Evolutionary conservation across 306 rosid species (phyloP).

Genomic region (Elaeagnus macrophylla): DNA sequence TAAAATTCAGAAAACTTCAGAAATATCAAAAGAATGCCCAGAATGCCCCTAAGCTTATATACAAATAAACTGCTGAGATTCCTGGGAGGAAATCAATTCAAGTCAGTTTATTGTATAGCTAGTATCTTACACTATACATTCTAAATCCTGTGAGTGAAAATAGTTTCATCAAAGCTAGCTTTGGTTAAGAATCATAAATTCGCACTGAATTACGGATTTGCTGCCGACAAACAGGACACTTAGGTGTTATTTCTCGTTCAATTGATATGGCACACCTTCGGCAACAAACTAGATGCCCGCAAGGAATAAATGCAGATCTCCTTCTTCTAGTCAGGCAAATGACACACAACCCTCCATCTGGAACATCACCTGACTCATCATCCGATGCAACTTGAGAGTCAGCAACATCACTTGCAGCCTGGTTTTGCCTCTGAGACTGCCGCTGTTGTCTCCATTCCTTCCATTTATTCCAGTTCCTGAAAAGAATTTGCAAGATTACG

Average conservation of each 20-base stretch:
- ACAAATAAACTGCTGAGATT: too few species aligned
- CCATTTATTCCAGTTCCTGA: constrained; percentile 88
- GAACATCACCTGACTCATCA: constrained; percentile 51
- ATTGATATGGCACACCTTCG: constrained; percentile 60
- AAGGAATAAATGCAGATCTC: constrained; percentile 76
- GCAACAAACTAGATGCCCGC: constrained; percentile 90
- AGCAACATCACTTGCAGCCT: constrained; percentile 15
- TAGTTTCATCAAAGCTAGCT: too few species aligned
- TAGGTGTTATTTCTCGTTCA: constrained; percentile 54
- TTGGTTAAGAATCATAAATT: constrained; percentile 45
- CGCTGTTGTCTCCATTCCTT: constrained; percentile 54
- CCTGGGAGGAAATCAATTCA: too few species aligned
- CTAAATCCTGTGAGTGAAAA: too few species aligned
- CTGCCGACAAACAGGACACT: constrained; percentile 89
- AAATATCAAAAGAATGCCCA: too few species aligned
- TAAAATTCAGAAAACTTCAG: too few species aligned
- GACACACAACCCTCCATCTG: constrained; percentile 73
- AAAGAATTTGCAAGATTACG: too few species aligned
- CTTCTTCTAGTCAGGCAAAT: constrained; percentile 82
- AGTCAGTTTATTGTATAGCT: too few species aligned
- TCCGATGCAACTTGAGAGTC: constrained; percentile 30
- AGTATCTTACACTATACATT: too few species aligned
- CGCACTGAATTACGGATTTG: constrained; percentile 59
- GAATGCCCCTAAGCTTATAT: too few species aligned
- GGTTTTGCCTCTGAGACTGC: constrained; percentile 38